Evolutionary conservation across 2,329 filamentous ascomycete genomes (phyloP).

Genomic region (Pyrenophora teres): DNA sequence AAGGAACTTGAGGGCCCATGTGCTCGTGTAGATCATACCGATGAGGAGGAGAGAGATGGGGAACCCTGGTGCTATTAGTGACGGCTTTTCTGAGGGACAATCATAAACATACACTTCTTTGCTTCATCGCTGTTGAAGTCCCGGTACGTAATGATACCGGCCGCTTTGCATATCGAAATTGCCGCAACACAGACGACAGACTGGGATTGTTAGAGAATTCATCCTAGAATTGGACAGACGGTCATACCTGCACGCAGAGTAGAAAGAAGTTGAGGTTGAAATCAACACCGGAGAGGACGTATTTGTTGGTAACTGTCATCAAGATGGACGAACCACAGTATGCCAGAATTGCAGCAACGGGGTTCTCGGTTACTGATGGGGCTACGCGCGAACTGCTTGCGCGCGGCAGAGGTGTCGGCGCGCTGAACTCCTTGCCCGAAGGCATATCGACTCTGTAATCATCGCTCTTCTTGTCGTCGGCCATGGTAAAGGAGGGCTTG

Average conservation of each 20-base stretch:
- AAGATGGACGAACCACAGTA: slow-evolving; percentile 97
- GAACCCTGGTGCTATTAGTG: slow-evolving; percentile 69
- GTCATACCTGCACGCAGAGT: slow-evolving; percentile 82
- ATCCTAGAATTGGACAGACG: not conserved
- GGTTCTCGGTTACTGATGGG: slow-evolving; percentile 69
- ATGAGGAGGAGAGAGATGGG: slow-evolving; percentile 94
- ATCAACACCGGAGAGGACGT: slow-evolving; percentile 84
- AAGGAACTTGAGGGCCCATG: slow-evolving; percentile 93
- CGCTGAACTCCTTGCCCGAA: slow-evolving; percentile 57
- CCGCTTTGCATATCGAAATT: slow-evolving; percentile 80
- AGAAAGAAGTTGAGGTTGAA: slow-evolving; percentile 99
- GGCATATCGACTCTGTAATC: slow-evolving; percentile 70
- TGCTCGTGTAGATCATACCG: slow-evolving; percentile 98
- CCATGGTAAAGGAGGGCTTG: slow-evolving; percentile 60
- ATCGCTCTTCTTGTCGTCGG: slow-evolving; percentile 85
- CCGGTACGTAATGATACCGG: slow-evolving; percentile 79
- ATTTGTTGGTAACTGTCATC: slow-evolving; percentile 99
- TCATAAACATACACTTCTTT: slow-evolving; percentile 75
- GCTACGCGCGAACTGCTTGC: slow-evolving; percentile 35
- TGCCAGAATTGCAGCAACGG: slow-evolving; percentile 77
- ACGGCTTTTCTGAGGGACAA: not conserved
- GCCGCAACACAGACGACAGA: slow-evolving; percentile 85
- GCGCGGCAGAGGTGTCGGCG: slow-evolving; percentile 55
- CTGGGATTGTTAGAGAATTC: slow-evolving; percentile 54
- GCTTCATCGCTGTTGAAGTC: slow-evolving; percentile 89